Conservation (phyloP, 768 basidiomycete species). For the Lyophyllum semitale region DNA sequence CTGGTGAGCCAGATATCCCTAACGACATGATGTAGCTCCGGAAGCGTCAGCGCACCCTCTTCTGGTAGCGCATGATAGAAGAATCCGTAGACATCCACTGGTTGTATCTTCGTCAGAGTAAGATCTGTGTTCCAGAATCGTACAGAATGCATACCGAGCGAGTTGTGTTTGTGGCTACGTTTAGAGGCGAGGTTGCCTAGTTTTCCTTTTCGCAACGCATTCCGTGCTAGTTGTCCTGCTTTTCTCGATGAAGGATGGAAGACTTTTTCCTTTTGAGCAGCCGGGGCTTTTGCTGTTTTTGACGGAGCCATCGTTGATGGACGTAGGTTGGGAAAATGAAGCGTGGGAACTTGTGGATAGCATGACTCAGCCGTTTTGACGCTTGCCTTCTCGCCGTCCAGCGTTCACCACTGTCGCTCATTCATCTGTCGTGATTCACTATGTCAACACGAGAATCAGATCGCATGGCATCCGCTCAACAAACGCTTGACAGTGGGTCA, state of each 20-base stretch:
- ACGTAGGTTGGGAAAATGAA: constrained; percentile 8
- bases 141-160: constrained; percentile 44
- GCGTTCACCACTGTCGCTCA: not conserved
- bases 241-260: constrained; percentile 86
- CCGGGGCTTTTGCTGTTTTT: constrained; percentile 33
- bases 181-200: constrained; percentile 57
- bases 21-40: constrained; percentile 67
- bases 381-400: not conserved
- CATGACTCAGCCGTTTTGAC: not conserved
- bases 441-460: constrained; percentile 61
- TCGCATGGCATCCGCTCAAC: constrained; percentile 62
- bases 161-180: constrained; percentile 56
- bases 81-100: constrained; percentile 75
- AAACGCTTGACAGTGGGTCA: constrained; percentile 72
- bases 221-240: constrained; percentile 71
- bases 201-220: constrained; percentile 69
- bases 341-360: constrained; percentile 8
- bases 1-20: constrained; percentile 74
- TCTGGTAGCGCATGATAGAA: constrained; percentile 74
- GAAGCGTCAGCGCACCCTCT: constrained; percentile 56
- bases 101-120: constrained; percentile 11
- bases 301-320: constrained; percentile 38
- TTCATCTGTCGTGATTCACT: not conserved
- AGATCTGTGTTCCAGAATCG: not conserved
- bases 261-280: constrained; percentile 66